Conservation (phyloP, 2,329 filamentous ascomycete genomes). For the Alternaria gaisen region DNA sequence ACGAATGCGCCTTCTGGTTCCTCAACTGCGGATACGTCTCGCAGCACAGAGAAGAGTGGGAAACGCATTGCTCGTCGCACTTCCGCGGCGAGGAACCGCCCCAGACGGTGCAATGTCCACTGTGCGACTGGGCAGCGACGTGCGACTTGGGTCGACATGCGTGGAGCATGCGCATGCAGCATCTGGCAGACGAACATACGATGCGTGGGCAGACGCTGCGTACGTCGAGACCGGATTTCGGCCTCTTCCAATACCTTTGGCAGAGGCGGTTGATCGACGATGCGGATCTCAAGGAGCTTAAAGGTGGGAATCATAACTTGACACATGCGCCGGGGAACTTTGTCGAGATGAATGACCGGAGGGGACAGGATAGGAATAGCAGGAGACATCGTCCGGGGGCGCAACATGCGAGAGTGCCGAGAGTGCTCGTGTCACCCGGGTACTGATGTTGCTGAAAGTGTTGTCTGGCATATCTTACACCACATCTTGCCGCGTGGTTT, state of each 20-base stretch:
- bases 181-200: constrained; percentile 38
- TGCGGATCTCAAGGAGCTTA: constrained; percentile 46
- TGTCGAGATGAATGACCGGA: constrained; percentile 23
- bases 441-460: not conserved
- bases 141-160: constrained; percentile 23
- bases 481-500: not conserved
- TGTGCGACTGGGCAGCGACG: constrained; percentile 40
- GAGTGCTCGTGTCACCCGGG: constrained; percentile 7
- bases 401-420: constrained; percentile 23
- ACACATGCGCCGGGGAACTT: constrained; percentile 29
- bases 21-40: constrained; percentile 40
- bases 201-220: constrained; percentile 35
- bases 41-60: constrained; percentile 36
- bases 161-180: constrained; percentile 42
- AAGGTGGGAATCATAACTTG: constrained; percentile 41
- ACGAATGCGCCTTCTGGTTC: constrained; percentile 49
- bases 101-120: constrained; percentile 38
- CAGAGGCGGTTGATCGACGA: constrained; percentile 41
- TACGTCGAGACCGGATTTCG: constrained; percentile 39
- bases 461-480: not conserved
- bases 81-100: constrained; percentile 47
- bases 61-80: constrained; percentile 43
- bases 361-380: constrained; percentile 16
- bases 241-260: constrained; percentile 43
- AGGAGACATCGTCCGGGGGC: constrained; percentile 11